These are phyloP conservation scores for Aspergillus pseudotamarii DNA, from an alignment of 2,329 filamentous ascomycete genomes.

Conservation along the genomic window DNA sequence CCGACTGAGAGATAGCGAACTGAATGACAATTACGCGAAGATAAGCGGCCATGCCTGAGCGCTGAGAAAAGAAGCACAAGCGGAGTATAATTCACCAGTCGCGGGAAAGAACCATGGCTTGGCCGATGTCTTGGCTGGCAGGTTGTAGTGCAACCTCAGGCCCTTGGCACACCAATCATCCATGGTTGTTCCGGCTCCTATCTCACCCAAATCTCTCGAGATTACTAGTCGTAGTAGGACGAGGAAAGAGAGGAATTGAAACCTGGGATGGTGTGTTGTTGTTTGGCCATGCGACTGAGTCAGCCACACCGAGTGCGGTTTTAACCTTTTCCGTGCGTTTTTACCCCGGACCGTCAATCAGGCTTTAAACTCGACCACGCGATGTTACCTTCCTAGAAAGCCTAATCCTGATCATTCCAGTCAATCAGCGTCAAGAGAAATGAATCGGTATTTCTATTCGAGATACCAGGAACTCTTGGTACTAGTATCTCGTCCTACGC, in stretches of 20 bases:
- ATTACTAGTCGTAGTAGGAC: too few relatives aligned
- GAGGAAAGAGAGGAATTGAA: too few relatives aligned
- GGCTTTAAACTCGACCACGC: slow-evolving; percentile 1
- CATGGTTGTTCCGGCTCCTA: background rate
- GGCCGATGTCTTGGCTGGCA: slow-evolving; percentile 26
- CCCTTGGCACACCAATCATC: slow-evolving; percentile 20
- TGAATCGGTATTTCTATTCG: background rate
- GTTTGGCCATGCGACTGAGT: too few relatives aligned
- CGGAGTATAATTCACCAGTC: slow-evolving; percentile 13
- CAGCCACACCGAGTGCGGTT: background rate
- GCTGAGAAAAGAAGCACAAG: background rate
- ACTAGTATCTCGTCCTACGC: background rate
- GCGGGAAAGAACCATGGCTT: slow-evolving; percentile 10
- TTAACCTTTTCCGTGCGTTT: background rate
- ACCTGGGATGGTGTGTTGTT: too few relatives aligned
- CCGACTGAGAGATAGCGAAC: background rate
- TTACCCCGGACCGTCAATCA: background rate
- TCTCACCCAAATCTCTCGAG: background rate
- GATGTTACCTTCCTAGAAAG: background rate
- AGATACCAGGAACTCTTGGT: background rate
- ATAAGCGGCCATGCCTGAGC: slow-evolving; percentile 1
- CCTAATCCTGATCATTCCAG: background rate
- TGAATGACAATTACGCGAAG: background rate
- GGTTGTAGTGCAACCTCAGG: slow-evolving; percentile 26
- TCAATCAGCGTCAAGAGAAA: background rate